phyloP scores from a whole-genome alignment of 2,329 filamentous ascomycete species.

The Aspergillus persii region DNA sequence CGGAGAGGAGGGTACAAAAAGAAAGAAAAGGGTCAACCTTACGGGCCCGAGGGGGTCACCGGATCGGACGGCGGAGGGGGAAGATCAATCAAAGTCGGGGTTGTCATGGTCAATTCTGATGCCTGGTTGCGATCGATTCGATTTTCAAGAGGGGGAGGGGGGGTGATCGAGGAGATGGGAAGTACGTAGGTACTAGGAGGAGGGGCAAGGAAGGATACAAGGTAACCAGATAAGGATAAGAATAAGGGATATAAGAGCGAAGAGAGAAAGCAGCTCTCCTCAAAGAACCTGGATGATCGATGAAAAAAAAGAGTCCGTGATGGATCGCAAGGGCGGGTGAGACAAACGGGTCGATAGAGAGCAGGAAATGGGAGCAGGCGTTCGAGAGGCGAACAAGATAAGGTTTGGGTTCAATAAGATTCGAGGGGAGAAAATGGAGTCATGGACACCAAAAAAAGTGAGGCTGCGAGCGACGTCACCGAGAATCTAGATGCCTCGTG shows the following conservation, averaged over 20 bases:
- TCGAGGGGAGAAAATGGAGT: background rate
- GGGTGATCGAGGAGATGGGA: background rate
- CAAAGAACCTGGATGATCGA: background rate
- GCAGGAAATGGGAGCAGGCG: background rate
- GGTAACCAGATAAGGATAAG: background rate
- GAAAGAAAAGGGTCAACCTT: slow-evolving; percentile 41
- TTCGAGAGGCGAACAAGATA: background rate
- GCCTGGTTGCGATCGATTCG: background rate
- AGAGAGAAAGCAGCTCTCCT: background rate
- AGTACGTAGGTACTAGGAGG: background rate
- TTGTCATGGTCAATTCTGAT: slow-evolving; percentile 26
- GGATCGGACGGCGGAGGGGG: slow-evolving; percentile 78
- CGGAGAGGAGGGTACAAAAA: background rate
- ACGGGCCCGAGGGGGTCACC: slow-evolving; percentile 81
- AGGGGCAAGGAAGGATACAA: background rate
- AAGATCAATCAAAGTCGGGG: slow-evolving; percentile 76
- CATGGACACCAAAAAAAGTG: background rate
- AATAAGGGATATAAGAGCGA: background rate
- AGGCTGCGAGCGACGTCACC: background rate
- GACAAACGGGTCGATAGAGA: background rate
- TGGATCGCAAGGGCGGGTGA: background rate
- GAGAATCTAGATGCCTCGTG: background rate
- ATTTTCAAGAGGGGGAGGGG: background rate
- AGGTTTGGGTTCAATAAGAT: background rate
- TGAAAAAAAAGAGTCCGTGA: background rate